Conservation (phyloP, 1,284 basidiomycete genomes). For the Athelia psychrophila region DNA sequence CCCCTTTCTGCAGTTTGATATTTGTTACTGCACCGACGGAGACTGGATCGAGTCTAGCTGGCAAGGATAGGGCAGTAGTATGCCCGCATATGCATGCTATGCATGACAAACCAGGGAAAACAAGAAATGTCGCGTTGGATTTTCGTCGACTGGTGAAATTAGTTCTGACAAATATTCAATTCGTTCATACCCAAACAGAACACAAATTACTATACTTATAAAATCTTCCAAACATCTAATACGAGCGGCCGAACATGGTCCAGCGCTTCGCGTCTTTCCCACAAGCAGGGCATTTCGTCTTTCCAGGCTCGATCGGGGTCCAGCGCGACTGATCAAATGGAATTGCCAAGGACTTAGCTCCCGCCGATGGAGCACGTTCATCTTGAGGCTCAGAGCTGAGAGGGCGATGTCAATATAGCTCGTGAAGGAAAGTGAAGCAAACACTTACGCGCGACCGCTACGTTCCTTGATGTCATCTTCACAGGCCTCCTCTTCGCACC, state of each 20-base stretch:
- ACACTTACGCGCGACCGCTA: slow-evolving; percentile 78
- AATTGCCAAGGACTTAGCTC: slow-evolving; percentile 96
- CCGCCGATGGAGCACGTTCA: slow-evolving; percentile 95
- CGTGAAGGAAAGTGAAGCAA: slow-evolving; percentile 9
- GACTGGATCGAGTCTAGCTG: no score
- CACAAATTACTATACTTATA: no score
- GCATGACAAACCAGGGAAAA: no score
- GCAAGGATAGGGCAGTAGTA: no score
- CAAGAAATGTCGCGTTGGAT: no score
- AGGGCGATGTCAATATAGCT: slow-evolving; percentile 9
- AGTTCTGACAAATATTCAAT: no score
- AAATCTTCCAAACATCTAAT: slow-evolving; percentile 34
- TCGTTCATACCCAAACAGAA: no score
- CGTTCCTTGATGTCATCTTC: slow-evolving; percentile 99
- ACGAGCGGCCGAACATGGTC: slow-evolving; percentile 89
- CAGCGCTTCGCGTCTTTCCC: slow-evolving; percentile 85
- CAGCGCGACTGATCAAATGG: slow-evolving; percentile 91
- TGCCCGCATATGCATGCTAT: no score
- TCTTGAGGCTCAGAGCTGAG: slow-evolving; percentile 81
- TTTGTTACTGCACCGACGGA: no score
- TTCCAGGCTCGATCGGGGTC: slow-evolving; percentile 71
- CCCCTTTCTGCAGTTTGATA: no score
- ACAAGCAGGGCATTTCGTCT: slow-evolving; percentile 86
- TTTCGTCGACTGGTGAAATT: no score
- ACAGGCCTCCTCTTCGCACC: slow-evolving; percentile 94